These are phyloP conservation scores for Penicillium verrucosum DNA, from an alignment of 2,329 filamentous ascomycete genomes.

Conservation along the genomic window DNA sequence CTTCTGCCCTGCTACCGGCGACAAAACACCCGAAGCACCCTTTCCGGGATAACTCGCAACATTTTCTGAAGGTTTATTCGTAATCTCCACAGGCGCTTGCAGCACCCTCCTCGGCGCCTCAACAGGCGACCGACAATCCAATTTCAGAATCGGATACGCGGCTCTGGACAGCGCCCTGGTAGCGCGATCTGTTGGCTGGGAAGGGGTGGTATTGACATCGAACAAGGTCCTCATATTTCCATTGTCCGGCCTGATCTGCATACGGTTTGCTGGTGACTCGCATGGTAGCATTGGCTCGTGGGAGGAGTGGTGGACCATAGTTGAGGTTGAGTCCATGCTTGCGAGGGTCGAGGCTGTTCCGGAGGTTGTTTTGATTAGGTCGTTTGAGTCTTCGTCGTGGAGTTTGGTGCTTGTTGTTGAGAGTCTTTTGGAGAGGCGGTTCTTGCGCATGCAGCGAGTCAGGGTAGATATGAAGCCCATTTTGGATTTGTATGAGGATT, in stretches of 20 bases:
- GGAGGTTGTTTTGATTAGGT: constrained; percentile 19
- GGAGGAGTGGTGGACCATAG: constrained; percentile 12
- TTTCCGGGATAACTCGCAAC: too few species aligned
- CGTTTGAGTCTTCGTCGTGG: constrained; percentile 21
- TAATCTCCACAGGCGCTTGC: constrained; percentile 9
- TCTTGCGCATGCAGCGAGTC: constrained; percentile 16
- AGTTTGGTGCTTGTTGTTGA: constrained; percentile 13
- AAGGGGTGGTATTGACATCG: background rate
- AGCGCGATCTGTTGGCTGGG: background rate
- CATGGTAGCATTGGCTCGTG: constrained; percentile 9
- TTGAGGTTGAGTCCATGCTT: constrained; percentile 16
- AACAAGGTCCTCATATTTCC: constrained; percentile 15
- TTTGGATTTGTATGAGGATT: background rate
- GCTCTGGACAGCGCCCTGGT: constrained; percentile 5
- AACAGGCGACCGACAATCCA: constrained; percentile 15
- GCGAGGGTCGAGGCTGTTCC: constrained; percentile 10
- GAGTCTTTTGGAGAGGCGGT: constrained; percentile 15
- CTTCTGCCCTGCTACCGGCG: background rate
- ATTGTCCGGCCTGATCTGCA: constrained; percentile 8
- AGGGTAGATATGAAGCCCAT: constrained; percentile 24
- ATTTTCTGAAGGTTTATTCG: background rate
- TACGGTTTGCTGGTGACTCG: constrained; percentile 11
- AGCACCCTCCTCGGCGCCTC: constrained; percentile 12
- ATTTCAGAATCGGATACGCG: constrained; percentile 19
- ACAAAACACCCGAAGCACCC: background rate